These are phyloP conservation scores for Themeda triandra DNA, from an alignment of 176 grass and related monocot species.

Conservation along the genomic window DNA sequence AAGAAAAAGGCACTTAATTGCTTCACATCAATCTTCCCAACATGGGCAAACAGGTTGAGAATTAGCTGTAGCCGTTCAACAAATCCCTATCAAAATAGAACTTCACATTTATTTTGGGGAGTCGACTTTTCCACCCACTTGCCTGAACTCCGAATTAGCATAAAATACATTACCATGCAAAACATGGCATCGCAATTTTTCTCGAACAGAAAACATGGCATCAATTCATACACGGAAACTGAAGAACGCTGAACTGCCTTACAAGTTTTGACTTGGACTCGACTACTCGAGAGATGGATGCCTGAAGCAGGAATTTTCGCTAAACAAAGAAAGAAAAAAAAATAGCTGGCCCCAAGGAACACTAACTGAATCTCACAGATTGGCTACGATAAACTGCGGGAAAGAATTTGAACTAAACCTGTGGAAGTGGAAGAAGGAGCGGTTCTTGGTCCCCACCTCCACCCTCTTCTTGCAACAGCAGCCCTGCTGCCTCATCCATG, in stretches of 20 bases:
- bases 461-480: conserved; percentile 20
- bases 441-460: conserved; percentile 6
- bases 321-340: background rate
- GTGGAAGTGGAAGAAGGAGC: conserved; percentile 2
- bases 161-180: background rate
- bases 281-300: background rate
- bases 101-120: background rate
- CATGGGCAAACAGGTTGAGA: background rate
- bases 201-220: background rate
- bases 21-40: background rate
- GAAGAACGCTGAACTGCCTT: background rate
- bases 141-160: background rate
- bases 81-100: background rate
- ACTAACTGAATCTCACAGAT: background rate
- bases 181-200: background rate
- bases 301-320: background rate
- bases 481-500: conserved; percentile 23
- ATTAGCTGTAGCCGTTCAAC: background rate
- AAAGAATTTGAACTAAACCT: background rate
- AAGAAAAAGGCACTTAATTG: background rate
- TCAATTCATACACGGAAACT: background rate
- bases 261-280: background rate
- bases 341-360: background rate
- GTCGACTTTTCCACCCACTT: background rate
- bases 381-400: background rate